phyloP scores from a whole-genome alignment of 441 rosid genomes.

The Gossypium gossypioides region DNA sequence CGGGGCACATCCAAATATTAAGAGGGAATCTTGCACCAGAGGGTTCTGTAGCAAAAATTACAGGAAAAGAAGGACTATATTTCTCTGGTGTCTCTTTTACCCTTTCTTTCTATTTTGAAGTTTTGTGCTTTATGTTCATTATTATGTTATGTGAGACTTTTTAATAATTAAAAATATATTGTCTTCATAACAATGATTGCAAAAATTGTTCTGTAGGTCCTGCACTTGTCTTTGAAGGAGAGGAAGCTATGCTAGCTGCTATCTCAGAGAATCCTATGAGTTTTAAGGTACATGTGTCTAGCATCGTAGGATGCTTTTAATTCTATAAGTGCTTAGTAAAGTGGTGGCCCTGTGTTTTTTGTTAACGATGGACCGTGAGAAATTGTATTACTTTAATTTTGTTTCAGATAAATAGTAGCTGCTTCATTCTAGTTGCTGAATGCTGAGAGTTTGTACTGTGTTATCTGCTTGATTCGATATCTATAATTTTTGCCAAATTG shows the following conservation, averaged over 20 bases:
- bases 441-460: no score
- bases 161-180: neutral
- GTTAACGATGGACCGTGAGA: neutral
- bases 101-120: neutral
- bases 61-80: constrained; percentile 95
- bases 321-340: neutral
- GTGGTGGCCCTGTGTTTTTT: neutral
- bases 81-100: constrained; percentile 52
- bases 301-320: neutral
- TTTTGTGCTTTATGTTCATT: constrained; percentile 3
- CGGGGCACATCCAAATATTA: constrained; percentile 31
- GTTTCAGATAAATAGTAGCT: neutral
- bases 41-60: constrained; percentile 95
- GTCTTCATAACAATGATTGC: neutral
- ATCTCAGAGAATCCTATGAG: constrained; percentile 68
- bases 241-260: constrained; percentile 81
- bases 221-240: constrained; percentile 94
- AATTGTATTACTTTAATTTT: neutral
- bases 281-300: constrained; percentile 46
- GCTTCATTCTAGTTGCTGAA: neutral
- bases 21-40: constrained; percentile 85
- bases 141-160: neutral
- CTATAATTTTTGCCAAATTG: no score
- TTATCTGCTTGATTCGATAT: neutral
- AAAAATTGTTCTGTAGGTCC: constrained; percentile 49